Evolutionary conservation across 2,329 filamentous ascomycete genomes (phyloP).

Genomic region (Colletotrichum lindemuthianum): DNA sequence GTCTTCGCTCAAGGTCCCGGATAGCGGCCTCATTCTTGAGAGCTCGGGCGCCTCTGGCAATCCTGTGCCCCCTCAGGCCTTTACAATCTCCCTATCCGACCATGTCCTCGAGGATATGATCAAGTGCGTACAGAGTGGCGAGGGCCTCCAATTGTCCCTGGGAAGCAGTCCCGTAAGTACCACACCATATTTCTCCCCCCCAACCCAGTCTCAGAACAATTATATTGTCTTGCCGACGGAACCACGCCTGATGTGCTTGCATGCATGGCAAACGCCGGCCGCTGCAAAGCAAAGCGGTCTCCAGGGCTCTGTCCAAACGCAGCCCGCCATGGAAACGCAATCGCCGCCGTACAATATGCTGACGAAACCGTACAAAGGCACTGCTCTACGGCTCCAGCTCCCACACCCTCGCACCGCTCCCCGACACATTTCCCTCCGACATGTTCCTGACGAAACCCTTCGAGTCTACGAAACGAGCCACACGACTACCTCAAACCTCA

Average conservation of each 20-base stretch:
- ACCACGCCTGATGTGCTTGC: slow-evolving; percentile 1
- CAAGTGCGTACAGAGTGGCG: slow-evolving; percentile 65
- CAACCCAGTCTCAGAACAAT: slow-evolving; percentile 12
- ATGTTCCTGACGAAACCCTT: slow-evolving; percentile 65
- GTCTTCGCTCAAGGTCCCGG: slow-evolving; percentile 66
- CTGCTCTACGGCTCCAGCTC: slow-evolving; percentile 64
- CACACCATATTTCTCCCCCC: not conserved
- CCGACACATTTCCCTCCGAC: slow-evolving; percentile 62
- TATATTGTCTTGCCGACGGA: slow-evolving; percentile 21
- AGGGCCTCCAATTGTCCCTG: slow-evolving; percentile 66
- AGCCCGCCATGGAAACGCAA: not conserved
- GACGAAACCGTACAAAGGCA: slow-evolving; percentile 49
- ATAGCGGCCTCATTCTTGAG: slow-evolving; percentile 67
- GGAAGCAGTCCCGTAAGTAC: slow-evolving; percentile 68
- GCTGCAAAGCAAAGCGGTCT: slow-evolving; percentile 7
- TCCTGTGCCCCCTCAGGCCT: slow-evolving; percentile 61
- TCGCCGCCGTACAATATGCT: slow-evolving; percentile 5
- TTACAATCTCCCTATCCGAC: slow-evolving; percentile 67
- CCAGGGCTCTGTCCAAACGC: slow-evolving; percentile 1
- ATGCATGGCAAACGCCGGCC: slow-evolving; percentile 20
- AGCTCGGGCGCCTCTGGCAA: slow-evolving; percentile 54
- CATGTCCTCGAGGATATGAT: slow-evolving; percentile 71
- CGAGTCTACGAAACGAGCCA: slow-evolving; percentile 56
- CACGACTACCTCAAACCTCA: slow-evolving; percentile 61
- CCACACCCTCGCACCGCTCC: slow-evolving; percentile 56